Base-by-base conservation (phyloP, 2,329 filamentous ascomycete genomes). In the Ambrosiella xylebori region DNA sequence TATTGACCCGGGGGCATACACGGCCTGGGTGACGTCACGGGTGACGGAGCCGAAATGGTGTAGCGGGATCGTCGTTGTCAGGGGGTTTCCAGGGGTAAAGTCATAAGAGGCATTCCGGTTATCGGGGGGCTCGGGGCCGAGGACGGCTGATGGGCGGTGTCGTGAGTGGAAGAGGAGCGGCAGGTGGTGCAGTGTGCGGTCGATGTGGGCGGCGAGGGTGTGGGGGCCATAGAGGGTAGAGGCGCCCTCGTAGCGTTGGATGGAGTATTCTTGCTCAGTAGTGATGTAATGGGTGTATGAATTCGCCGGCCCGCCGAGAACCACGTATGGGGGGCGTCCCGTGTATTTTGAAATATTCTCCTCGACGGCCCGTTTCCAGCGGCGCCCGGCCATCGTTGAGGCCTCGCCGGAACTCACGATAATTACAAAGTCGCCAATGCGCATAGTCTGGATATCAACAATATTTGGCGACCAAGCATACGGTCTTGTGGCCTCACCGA, bases 211-310 rank as follows among this genome's bases (percentile, higher is more conserved):
- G 40, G 85, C 80, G 9, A 96, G 77, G 0, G 88, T 87, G 68
- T 89, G 81, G 1, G 79, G 85, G 0, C 91, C 91, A 67, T 86
- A 93, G 1, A 97, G 79, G 0, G 91, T 97, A 6, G 86, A 91
- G 0, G 88, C 91, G n/a, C 90, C 91, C 71, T 97, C 91, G 70
- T 96, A 96, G 8, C 91, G 84, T 71, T 96, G 91, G 51, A 93
- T 74, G 11, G 57, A 62, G 54, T 70, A 71, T 68, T 90, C 86
- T 67, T 90, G 83, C 62, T 79, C 75, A 0, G 86, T 88, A 3
- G 82, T 70, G 62, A 87, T 85, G 68, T 88, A 88, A 66, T 88
- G 85, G 11, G 57, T 41, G 54, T 62, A 62, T 13, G 68, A 93
- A 94, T 68, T 95, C 86, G 35, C 90, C 88, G 0, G 96, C 74